Evolutionary conservation across 1,139 yeast genomes (phyloP), one percentile per base, ranked within the genome.

Genomic region (Suhomyces yuchorum): DNA sequence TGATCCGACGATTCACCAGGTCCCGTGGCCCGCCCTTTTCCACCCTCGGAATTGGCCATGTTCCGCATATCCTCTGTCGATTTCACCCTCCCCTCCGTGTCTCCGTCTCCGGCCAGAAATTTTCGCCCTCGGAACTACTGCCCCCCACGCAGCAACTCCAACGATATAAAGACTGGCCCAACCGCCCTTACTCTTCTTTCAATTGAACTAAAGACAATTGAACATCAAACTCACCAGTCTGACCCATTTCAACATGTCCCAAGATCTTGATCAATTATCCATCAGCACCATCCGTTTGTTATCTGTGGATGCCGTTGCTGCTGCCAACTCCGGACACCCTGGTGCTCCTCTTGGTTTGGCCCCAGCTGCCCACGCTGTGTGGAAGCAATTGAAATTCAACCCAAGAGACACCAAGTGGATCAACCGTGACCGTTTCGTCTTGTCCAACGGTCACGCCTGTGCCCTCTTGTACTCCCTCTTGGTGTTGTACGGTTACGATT

Each of bases 311-410:
- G 85, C 88, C 57, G 96, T 89, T 54, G 80, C 85, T 52, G 82
- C 84, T 69, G 96, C 98, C 63, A 88, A 93, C 75, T 87, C 97
- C 53, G 99, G 99, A 60, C 99, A 93, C 77, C 99, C 99, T 49
- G 99, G 99, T 81, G 97, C 99, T 48, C 99, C 99, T 62, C 84
- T 93, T 82, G 99, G 98, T 56, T 77, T 93, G 71, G 98, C 99
- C 24, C 97, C 80, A 34, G 79, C 79, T 42, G 80, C 80, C 53
- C 78, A 75, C 57, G 78, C 96, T 46, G 81, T 92, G 52, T 93
- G 86, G 84, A 79, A 84, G 68, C 81, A 85, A 66, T 80, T 92
- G 88, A 85, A 76, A 63, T 84, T 90, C 76, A 90, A 89, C 82
- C 96, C 98, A 61, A 81, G 85, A 75, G 86, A 88, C 78, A 92